A percentile compares a stretch with the other conserved stretches of the same genome.
Conservation (phyloP, 2,329 filamentous ascomycete species). For the Penicillium thymicola region DNA sequence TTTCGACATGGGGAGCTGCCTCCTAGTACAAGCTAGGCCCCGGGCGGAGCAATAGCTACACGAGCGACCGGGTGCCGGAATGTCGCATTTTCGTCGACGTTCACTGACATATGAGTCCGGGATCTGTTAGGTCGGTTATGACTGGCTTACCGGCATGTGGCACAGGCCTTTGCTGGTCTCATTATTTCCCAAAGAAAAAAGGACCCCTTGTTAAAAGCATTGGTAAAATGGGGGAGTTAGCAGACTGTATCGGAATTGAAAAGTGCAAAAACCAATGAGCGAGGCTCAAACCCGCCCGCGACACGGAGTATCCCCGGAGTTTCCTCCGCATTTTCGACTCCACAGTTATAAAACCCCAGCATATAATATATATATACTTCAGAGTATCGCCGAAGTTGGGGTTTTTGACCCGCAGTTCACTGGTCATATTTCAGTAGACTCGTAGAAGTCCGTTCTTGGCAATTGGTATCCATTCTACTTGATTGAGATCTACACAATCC, state of each 20-base stretch:
- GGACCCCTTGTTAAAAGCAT: neutral
- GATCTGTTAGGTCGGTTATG: neutral
- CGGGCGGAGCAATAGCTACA: slow-evolving; percentile 13
- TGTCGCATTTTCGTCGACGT: slow-evolving; percentile 15
- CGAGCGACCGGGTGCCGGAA: slow-evolving; percentile 5
- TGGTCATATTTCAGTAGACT: neutral
- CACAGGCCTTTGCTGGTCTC: slow-evolving; percentile 5
- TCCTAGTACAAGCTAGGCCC: slow-evolving; percentile 2
- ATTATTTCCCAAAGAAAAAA: neutral
- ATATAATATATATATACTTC: slow-evolving; percentile 1
- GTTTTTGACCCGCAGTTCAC: neutral
- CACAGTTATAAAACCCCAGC: neutral
- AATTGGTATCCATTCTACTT: neutral
- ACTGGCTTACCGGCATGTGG: neutral
- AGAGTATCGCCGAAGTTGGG: neutral
- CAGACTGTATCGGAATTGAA: neutral
- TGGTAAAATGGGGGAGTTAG: neutral
- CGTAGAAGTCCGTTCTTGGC: neutral
- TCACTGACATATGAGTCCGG: slow-evolving; percentile 2
- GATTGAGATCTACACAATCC: neutral
- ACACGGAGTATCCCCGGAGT: slow-evolving; percentile 6
- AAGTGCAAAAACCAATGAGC: neutral
- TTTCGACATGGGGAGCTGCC: neutral
- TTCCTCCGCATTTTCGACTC: slow-evolving; percentile 1
- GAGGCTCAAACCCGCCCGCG: neutral